Percentiles rank a stretch among this genome's conserved stretches.
Evolutionary conservation across 2,329 filamentous ascomycete genomes (phyloP).

Genomic region (Alternaria solani): DNA sequence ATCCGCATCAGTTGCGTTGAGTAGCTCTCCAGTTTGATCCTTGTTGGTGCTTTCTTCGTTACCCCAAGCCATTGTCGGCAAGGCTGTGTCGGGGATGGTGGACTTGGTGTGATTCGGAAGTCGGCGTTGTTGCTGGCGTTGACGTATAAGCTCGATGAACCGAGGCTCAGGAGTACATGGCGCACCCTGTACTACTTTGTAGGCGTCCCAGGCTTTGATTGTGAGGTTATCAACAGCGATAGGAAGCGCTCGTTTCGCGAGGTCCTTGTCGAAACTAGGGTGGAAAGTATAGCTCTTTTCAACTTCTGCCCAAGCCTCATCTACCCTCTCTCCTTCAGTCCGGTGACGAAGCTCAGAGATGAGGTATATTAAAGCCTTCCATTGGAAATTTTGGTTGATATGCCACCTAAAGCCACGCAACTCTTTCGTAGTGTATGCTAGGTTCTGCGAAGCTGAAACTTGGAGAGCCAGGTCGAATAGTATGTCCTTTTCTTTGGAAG

Average conservation of each 20-base stretch:
- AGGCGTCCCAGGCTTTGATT: conserved; percentile 56
- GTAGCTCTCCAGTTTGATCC: background rate
- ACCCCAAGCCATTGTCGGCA: too few species aligned
- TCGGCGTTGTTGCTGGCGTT: conserved; percentile 10
- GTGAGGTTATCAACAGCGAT: conserved; percentile 55
- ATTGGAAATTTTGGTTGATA: conserved; percentile 58
- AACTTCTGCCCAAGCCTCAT: conserved; percentile 57
- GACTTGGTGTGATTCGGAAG: background rate
- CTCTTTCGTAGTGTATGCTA: conserved; percentile 50
- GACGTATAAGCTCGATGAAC: conserved; percentile 33
- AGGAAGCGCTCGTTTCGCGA: conserved; percentile 51
- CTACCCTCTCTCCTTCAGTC: conserved; percentile 34
- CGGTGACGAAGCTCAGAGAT: conserved; percentile 46
- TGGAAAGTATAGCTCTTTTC: conserved; percentile 56
- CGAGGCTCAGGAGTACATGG: conserved; percentile 26
- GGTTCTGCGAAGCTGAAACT: conserved; percentile 53
- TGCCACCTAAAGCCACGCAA: conserved; percentile 58
- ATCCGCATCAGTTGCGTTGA: background rate
- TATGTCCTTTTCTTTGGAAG: conserved; percentile 48
- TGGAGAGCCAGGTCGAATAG: conserved; percentile 54
- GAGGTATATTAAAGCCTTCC: conserved; percentile 62
- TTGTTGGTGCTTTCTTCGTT: too few species aligned
- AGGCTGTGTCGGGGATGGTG: too few species aligned
- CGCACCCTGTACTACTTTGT: conserved; percentile 16
- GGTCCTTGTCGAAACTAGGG: conserved; percentile 49